Percentiles rank a stretch among this genome's conserved stretches.
These are phyloP conservation scores for Boletus vermiculosoides DNA, from an alignment of 768 basidiomycete species.

Conservation along the genomic window DNA sequence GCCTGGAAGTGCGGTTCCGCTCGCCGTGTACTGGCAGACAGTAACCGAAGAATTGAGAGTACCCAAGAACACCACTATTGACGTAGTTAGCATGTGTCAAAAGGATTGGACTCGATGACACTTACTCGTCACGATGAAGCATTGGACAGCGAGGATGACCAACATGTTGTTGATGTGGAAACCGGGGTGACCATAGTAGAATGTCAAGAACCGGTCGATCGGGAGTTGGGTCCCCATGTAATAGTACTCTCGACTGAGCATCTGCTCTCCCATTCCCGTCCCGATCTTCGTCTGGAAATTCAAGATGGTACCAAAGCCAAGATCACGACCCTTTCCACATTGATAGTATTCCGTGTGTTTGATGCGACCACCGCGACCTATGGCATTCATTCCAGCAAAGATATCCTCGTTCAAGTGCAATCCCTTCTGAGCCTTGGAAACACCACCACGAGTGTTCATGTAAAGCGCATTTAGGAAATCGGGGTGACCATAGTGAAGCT, in stretches of 20 bases:
- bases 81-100: conserved; percentile 15
- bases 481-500: conserved; percentile 98
- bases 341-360: conserved; percentile 99
- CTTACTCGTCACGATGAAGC: conserved; percentile 90
- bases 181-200: conserved; percentile 99
- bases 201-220: conserved; percentile 97
- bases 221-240: conserved; percentile 97
- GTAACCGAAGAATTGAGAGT: conserved; percentile 79
- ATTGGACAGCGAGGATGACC: conserved; percentile 93
- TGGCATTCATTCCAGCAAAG: conserved; percentile 98
- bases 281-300: conserved; percentile 99
- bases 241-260: conserved; percentile 99
- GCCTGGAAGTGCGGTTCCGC: conserved; percentile 75
- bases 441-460: conserved; percentile 98
- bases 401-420: conserved; percentile 99
- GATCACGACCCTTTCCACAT: conserved; percentile 97
- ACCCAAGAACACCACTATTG: conserved; percentile 88
- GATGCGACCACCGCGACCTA: conserved; percentile 94
- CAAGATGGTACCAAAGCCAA: conserved; percentile 97
- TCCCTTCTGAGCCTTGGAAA: conserved; percentile 99
- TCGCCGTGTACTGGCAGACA: conserved; percentile 76
- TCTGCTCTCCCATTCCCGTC: conserved; percentile 99
- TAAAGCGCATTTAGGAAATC: conserved; percentile 98
- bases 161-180: conserved; percentile 99
- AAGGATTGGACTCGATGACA: conserved; percentile 18